These are phyloP conservation scores for Spinellus fusiger DNA, from an alignment of 192 early-diverging fungal species.

Conservation along the genomic window DNA sequence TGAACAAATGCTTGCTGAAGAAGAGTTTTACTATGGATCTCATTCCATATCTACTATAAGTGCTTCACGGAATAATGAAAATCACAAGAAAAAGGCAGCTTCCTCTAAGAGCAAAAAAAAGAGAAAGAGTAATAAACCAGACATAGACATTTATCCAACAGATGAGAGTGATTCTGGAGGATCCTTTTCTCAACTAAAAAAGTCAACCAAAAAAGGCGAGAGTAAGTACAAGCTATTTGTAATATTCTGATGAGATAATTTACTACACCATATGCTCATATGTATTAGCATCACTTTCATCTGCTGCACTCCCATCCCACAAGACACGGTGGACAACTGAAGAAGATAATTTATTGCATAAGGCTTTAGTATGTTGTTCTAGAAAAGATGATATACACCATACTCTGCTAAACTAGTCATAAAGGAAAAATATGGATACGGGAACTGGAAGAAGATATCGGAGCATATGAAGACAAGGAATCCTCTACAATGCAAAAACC, in stretches of 20 bases:
- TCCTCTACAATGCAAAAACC: conserved; percentile 57
- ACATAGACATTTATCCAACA: not conserved
- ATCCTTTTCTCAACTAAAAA: not conserved
- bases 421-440: conserved; percentile 43
- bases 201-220: not conserved
- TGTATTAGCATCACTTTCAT: conserved; percentile 20
- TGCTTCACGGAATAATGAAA: not conserved
- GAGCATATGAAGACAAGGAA: conserved; percentile 45
- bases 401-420: not conserved
- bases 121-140: not conserved
- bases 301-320: conserved; percentile 42
- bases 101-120: not conserved
- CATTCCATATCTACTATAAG: conserved; percentile 10
- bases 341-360: conserved; percentile 48
- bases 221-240: not conserved
- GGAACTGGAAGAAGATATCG: conserved; percentile 52
- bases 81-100: conserved; percentile 8
- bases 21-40: conserved; percentile 49
- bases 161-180: not conserved
- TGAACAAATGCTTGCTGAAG: conserved; percentile 58
- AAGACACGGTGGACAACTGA: conserved; percentile 52
- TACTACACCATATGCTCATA: too few species aligned
- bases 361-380: conserved; percentile 37
- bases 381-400: not conserved
- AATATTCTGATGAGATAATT: not conserved